Evolutionary conservation across 169 alveolate species (phyloP).

Genomic region (Neospora caninum): DNA sequence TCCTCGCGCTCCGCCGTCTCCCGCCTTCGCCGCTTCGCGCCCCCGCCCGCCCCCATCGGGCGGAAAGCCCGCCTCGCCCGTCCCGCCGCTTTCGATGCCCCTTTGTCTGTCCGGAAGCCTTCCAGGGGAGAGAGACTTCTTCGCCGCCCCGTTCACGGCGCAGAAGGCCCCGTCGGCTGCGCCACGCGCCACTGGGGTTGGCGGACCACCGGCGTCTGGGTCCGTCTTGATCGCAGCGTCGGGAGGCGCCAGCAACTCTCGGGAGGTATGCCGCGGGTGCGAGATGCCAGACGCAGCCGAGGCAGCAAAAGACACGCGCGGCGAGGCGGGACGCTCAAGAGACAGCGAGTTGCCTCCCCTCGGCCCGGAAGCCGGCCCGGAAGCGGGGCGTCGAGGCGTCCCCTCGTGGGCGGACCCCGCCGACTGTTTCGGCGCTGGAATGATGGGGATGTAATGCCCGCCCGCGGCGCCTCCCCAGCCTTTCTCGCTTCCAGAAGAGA

Average conservation of each 20-base stretch:
- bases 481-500: neutral
- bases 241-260: neutral
- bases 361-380: neutral
- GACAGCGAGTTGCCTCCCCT: neutral
- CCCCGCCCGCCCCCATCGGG: too few relatives aligned
- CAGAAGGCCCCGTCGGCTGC: neutral
- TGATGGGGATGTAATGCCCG: neutral
- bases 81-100: too few relatives aligned
- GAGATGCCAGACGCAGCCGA: neutral
- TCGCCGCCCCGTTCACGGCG: neutral
- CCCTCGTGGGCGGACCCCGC: neutral
- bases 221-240: neutral
- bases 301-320: neutral
- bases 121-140: too few relatives aligned
- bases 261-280: neutral
- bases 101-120: too few relatives aligned
- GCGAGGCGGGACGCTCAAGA: neutral
- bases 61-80: too few relatives aligned
- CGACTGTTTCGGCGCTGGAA: neutral
- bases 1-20: neutral
- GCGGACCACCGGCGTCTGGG: neutral
- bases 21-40: neutral
- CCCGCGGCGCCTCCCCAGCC: constrained; percentile 9
- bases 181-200: neutral
- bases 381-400: neutral